Evolutionary conservation across 2,329 filamentous ascomycete genomes (phyloP).

Genomic region (Ceratocystis variospora): DNA sequence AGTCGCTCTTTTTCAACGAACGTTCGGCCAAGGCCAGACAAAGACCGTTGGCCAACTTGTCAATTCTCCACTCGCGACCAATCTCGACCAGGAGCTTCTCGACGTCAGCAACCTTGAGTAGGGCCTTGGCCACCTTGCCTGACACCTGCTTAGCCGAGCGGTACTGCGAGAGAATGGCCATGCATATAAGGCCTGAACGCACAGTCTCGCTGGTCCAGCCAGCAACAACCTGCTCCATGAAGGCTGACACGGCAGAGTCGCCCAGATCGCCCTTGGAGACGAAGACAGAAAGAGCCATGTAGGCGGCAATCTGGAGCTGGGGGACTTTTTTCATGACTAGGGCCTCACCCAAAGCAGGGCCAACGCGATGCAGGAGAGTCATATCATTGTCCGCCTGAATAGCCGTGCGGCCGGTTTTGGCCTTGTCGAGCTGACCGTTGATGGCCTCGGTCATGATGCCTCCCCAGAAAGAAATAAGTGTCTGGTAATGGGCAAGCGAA

Average conservation of each 20-base stretch:
- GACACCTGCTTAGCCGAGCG: conserved; percentile 57
- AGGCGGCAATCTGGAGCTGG: conserved; percentile 72
- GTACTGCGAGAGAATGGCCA: conserved; percentile 71
- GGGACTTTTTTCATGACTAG: conserved; percentile 61
- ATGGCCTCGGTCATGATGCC: conserved; percentile 75
- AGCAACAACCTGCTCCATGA: conserved; percentile 77
- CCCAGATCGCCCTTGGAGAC: conserved; percentile 69
- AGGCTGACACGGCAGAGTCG: conserved; percentile 63
- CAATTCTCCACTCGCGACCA: conserved; percentile 50
- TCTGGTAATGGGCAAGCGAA: conserved; percentile 58
- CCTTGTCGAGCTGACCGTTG: conserved; percentile 64
- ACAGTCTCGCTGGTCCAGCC: conserved; percentile 65
- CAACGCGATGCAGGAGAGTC: conserved; percentile 52
- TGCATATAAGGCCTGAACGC: conserved; percentile 59
- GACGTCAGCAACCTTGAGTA: conserved; percentile 51
- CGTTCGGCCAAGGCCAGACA: conserved; percentile 51
- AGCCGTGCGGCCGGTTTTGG: conserved; percentile 59
- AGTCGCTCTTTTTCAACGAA: conserved; percentile 45
- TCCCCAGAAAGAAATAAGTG: conserved; percentile 79
- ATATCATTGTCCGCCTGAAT: conserved; percentile 73
- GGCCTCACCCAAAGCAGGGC: conserved; percentile 61
- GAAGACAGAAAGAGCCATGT: conserved; percentile 79
- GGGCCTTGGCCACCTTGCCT: conserved; percentile 51
- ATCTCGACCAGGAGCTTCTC: conserved; percentile 47
- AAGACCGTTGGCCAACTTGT: conserved; percentile 59